Evolutionary conservation across 1,284 basidiomycete species (phyloP).

Genomic region (Rhodotorula sp.): DNA sequence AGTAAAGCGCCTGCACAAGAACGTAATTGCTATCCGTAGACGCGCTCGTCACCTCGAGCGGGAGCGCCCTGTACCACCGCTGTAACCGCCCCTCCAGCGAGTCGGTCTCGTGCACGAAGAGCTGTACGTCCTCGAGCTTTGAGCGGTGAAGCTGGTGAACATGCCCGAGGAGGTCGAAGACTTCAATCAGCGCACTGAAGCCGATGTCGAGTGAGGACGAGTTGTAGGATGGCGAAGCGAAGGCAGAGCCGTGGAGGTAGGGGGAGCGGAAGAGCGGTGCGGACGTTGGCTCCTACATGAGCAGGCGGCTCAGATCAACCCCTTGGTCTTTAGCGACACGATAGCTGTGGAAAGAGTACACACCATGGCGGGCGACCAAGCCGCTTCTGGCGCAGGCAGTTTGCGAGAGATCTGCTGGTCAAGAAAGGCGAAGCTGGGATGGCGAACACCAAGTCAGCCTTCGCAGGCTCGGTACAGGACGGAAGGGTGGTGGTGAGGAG

Average conservation of each 20-base stretch:
- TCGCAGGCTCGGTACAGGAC: no score
- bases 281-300: not conserved
- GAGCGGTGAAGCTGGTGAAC: conserved; percentile 11
- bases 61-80: not conserved
- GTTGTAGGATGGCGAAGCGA: not conserved
- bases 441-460: no score
- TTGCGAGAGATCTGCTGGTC: not conserved
- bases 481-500: no score
- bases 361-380: not conserved
- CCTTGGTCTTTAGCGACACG: no score
- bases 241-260: not conserved
- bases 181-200: conserved; percentile 1
- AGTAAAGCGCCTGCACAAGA: not conserved
- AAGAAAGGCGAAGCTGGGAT: not conserved
- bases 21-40: not conserved
- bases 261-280: not conserved
- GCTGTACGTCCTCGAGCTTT: not conserved
- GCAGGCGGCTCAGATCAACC: no score
- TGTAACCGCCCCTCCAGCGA: not conserved
- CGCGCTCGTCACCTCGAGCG: not conserved
- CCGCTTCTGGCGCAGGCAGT: not conserved
- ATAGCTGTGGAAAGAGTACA: not conserved
- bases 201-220: not conserved
- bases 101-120: not conserved
- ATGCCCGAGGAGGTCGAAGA: conserved; percentile 5